phyloP scores from a whole-genome alignment of 2,329 filamentous ascomycete species.

The Alternaria brassicicola region DNA sequence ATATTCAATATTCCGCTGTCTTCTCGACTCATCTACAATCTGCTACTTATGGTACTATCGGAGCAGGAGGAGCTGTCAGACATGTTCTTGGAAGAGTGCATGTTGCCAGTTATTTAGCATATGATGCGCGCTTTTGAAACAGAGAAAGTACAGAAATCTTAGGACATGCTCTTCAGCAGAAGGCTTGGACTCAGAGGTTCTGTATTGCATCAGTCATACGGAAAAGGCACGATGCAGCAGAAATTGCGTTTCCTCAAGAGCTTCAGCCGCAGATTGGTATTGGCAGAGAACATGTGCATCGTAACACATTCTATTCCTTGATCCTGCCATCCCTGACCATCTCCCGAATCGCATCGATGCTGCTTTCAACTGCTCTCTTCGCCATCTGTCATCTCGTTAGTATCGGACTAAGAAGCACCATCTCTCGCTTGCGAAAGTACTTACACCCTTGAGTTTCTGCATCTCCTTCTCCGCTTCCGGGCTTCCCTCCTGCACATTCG shows the following conservation, averaged over 20 bases:
- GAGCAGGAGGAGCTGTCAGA: conserved; percentile 8
- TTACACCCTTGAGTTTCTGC: conserved; percentile 34
- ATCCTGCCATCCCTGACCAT: conserved; percentile 51
- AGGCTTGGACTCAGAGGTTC: neutral
- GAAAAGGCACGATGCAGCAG: neutral
- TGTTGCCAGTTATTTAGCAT: neutral
- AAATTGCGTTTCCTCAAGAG: neutral
- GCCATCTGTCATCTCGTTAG: conserved; percentile 37
- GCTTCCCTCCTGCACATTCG: conserved; percentile 44
- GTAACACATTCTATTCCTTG: conserved; percentile 5
- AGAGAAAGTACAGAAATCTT: neutral
- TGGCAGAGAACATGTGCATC: neutral
- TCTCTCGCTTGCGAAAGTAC: neutral
- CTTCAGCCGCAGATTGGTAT: neutral
- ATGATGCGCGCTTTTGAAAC: neutral
- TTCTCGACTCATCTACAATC: conserved; percentile 3
- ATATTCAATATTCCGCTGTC: neutral
- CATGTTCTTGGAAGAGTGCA: conserved; percentile 3
- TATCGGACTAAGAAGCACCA: neutral
- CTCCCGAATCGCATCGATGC: conserved; percentile 51
- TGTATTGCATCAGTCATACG: neutral
- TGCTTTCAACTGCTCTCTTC: conserved; percentile 52
- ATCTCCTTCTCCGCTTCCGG: conserved; percentile 41
- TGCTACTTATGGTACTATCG: conserved; percentile 2
- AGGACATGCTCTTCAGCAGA: neutral